Base-by-base conservation (phyloP, 2,329 filamentous ascomycete genomes). In the Fusarium pseudocircinatum region DNA sequence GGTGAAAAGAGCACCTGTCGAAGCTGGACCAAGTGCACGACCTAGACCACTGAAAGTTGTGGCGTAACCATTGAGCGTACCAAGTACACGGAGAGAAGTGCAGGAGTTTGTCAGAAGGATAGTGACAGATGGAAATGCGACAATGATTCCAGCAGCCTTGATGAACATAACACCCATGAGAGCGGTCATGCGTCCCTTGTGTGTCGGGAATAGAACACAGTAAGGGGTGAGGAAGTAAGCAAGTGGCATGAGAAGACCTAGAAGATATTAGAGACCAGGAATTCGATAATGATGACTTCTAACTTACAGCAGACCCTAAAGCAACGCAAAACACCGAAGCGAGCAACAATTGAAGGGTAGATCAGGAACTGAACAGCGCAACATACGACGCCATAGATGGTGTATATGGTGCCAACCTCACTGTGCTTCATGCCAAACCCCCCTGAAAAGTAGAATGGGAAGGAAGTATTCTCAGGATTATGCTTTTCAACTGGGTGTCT, bases 51-150 rank as follows among this genome's bases (percentile, higher is more conserved):
- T 92, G 39, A 95, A 90, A 63, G 92, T 93, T 0, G 95, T 97
- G 1, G 94, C 95, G 69, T 97, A 91, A 6, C 96, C 96, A 78
- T 98, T 98, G 62, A 98, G 84, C 0, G 95, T 98, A 3, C 95
- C 95, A 10, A 98, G 87, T 15, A 97, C 89, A 47, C 75, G 77
- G 22, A 97, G 84, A 61, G 92, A 95, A 2, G 87, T 83, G 9
- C 94, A 94, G 15, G 92, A 94, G 82, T 98, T 98, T 34, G 95
- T 98, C 42, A 98, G 88, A 53, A 98, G 86, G 75, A 98, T 98
- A 11, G 94, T 97, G 32, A 89, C 92, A 78, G 94, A 96, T 0
- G 96, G 96, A 80, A 98, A 98, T 2, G 93, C 93, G 78, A 98
- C 92, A 72, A 97, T 96, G 67, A 91, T 90, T 43, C 88, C 89